A percentile compares a stretch with the other conserved stretches of the same genome.
Evolutionary conservation across 2,329 filamentous ascomycete species (phyloP).

Genomic region (Daldinia sp.): DNA sequence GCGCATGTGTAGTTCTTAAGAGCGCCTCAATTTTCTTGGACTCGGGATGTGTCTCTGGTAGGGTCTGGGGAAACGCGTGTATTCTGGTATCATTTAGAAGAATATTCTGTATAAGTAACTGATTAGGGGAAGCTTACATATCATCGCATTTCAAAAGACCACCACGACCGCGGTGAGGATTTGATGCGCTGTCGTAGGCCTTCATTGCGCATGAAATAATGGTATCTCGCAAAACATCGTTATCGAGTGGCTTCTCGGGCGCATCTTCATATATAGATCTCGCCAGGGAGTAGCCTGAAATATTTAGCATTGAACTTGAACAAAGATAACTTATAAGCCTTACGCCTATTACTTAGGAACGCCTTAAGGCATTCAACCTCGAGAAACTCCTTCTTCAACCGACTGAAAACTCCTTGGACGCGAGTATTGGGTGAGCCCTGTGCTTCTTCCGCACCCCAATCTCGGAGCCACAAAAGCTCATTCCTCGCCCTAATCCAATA

Average conservation of each 20-base stretch:
- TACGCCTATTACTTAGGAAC: slow-evolving; percentile 68
- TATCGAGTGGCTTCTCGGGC: slow-evolving; percentile 57
- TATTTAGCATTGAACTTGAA: slow-evolving; percentile 35
- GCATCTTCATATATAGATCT: slow-evolving; percentile 67
- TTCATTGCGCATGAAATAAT: slow-evolving; percentile 71
- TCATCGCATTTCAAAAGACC: slow-evolving; percentile 80
- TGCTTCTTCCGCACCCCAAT: slow-evolving; percentile 68
- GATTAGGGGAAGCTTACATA: slow-evolving; percentile 61
- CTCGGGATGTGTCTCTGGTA: slow-evolving; percentile 60
- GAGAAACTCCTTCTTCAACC: slow-evolving; percentile 66
- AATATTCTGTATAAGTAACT: slow-evolving; percentile 11
- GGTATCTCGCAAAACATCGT: slow-evolving; percentile 63
- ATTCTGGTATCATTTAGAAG: slow-evolving; percentile 56
- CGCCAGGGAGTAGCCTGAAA: slow-evolving; percentile 68
- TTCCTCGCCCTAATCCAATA: slow-evolving; percentile 69
- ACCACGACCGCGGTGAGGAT: slow-evolving; percentile 78
- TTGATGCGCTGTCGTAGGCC: slow-evolving; percentile 83
- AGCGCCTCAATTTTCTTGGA: slow-evolving; percentile 68
- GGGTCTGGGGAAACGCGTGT: slow-evolving; percentile 67
- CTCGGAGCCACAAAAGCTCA: slow-evolving; percentile 76
- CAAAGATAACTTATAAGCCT: slow-evolving; percentile 43
- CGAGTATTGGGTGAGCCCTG: slow-evolving; percentile 39
- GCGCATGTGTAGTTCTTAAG: slow-evolving; percentile 74
- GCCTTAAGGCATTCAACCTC: slow-evolving; percentile 77
- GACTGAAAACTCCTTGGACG: slow-evolving; percentile 64